Base-by-base conservation (phyloP, 2,329 filamentous ascomycete genomes). In the Aspergillus sclerotialis region DNA sequence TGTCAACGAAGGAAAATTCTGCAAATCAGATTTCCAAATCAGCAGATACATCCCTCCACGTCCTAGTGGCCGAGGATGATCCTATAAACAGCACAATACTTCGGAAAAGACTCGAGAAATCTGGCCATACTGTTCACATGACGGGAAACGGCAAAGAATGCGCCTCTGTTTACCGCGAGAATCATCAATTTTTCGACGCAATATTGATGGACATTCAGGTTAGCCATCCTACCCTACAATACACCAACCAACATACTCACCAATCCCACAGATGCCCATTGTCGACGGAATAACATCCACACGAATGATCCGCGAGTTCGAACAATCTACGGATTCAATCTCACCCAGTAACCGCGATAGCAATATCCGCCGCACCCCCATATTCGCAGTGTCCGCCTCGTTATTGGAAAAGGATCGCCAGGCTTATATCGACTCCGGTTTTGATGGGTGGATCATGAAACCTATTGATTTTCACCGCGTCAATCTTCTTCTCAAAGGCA, bases 221-320 rank as follows among this genome's bases (percentile, higher is more conserved):
- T n/a, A n/a, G n/a, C n/a, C n/a, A n/a, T n/a, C n/a, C n/a, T n/a
- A n/a, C n/a, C n/a, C n/a, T n/a, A n/a, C n/a, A n/a, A n/a, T n/a
- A n/a, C n/a, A n/a, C n/a, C n/a, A n/a, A n/a, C n/a, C n/a, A n/a
- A n/a, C n/a, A n/a, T n/a, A n/a, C n/a, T n/a, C n/a, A n/a, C n/a
- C n/a, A n/a, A n/a, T n/a, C n/a, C n/a, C n/a, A 13, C 11, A 93
- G 86, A 94, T 94, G 88, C 87, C 88, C 12, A 92, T 94, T 19
- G 83, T 93, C 4, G 86, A 94, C 52, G 88, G 88, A 10, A 71
- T 89, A 16, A 78, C 74, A 3, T 87, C 86, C 11, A 84, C 87
- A 0, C 88, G 86, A 58, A 82, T 87, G 73, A 94, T 94, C 42
- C 73, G 88, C 16, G 78, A 77, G 0, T 79, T 73, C 34, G 87